Percentiles rank a stretch among this genome's conserved stretches.
These are phyloP conservation scores for Pleurotus pulmonarius DNA, from an alignment of 768 basidiomycete genomes.

Conservation along the genomic window DNA sequence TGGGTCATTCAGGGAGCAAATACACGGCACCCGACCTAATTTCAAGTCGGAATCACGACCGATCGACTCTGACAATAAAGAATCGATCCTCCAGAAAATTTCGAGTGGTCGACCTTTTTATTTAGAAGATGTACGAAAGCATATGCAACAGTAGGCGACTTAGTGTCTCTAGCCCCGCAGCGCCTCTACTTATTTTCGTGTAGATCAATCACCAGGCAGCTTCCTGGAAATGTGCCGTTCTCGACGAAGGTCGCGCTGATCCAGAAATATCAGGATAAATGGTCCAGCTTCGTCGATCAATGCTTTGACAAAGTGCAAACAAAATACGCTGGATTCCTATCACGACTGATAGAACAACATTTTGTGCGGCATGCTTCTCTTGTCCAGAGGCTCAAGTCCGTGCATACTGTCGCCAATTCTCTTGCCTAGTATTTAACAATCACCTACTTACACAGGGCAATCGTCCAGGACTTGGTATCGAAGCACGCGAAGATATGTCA, in stretches of 20 bases:
- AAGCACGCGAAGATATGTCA: conserved; percentile 17
- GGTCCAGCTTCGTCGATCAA: conserved; percentile 18
- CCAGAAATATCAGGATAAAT: conserved; percentile 23
- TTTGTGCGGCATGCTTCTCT: conserved; percentile 40
- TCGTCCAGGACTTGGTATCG: conserved; percentile 17
- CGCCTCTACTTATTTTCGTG: background rate
- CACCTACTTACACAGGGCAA: conserved; percentile 10
- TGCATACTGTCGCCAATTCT: background rate
- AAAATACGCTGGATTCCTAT: conserved; percentile 23
- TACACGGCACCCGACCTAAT: conserved; percentile 30
- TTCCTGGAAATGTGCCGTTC: conserved; percentile 35
- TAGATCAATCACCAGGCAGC: conserved; percentile 34
- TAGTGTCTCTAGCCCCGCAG: background rate
- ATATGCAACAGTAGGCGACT: conserved; percentile 25
- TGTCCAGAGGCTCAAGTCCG: conserved; percentile 30
- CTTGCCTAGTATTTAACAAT: too few relatives aligned
- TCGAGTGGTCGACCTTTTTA: conserved; percentile 16
- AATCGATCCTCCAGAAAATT: conserved; percentile 14
- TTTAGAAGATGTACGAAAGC: conserved; percentile 26
- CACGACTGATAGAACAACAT: conserved; percentile 25
- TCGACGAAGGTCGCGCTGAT: conserved; percentile 31
- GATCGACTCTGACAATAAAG: conserved; percentile 11
- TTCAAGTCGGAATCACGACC: conserved; percentile 23
- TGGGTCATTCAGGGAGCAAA: conserved; percentile 22
- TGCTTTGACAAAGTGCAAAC: conserved; percentile 22